Percentiles rank a stretch among this genome's conserved stretches.
Conservation (phyloP, 2,329 filamentous ascomycete genomes). For the Lithohypha guttulata region DNA sequence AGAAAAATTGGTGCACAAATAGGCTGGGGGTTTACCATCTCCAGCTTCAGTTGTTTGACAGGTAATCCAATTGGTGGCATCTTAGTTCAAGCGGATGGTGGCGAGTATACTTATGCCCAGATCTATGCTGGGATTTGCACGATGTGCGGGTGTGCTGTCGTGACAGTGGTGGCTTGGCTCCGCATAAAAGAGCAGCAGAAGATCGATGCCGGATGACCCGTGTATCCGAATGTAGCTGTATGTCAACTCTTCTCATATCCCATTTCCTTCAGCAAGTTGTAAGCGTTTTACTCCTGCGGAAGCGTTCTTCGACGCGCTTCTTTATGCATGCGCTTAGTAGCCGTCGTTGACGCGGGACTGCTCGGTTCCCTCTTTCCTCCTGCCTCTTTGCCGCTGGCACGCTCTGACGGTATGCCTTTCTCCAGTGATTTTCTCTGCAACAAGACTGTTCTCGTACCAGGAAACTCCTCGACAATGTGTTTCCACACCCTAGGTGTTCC, state of each 20-base stretch:
- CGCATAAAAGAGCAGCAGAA: constrained; percentile 3
- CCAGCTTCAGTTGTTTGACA: constrained; percentile 54
- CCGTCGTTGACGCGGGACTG: background rate
- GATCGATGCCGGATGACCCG: too few relatives aligned
- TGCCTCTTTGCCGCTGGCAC: background rate
- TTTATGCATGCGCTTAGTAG: background rate
- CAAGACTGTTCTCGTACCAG: constrained; percentile 21
- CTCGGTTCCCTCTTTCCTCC: background rate
- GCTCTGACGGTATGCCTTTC: background rate
- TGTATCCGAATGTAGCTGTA: background rate
- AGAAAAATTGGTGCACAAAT: constrained; percentile 58
- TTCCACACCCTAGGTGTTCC: constrained; percentile 17
- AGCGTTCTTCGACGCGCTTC: background rate
- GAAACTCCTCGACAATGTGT: constrained; percentile 22
- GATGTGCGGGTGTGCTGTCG: constrained; percentile 3
- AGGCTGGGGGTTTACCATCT: constrained; percentile 53
- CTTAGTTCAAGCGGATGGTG: constrained; percentile 40
- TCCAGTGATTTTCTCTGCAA: constrained; percentile 14
- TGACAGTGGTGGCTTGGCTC: constrained; percentile 1
- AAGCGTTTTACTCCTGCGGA: constrained; percentile 3
- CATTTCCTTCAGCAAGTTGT: constrained; percentile 6
- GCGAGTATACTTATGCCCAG: constrained; percentile 33
- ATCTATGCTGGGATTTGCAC: constrained; percentile 6
- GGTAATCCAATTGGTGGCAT: constrained; percentile 59
- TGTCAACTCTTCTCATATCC: background rate